Evolutionary conservation across 495 filamentous ascomycete genomes (phyloP), one percentile per base, ranked within the genome.

Genomic region (Aspergillus steynii): DNA sequence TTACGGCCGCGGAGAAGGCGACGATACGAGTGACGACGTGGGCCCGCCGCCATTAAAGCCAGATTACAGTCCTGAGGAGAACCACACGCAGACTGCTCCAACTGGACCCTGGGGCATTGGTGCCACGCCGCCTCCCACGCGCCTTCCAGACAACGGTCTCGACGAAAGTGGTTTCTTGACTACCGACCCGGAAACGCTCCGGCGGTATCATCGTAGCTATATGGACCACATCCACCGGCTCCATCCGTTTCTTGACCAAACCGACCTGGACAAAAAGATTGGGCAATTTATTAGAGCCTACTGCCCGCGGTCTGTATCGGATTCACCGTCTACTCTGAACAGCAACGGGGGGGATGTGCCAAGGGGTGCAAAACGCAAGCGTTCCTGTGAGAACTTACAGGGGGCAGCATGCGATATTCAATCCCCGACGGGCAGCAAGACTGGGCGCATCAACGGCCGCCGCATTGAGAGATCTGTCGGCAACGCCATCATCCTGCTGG

Each of bases 171-270:
- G 87, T 34, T 77, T 83, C 12, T 76, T 92, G 14, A 89, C 87
- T 54, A 82, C 96, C 54, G 83, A 88, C 58, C 67, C 78, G 25
- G 74, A 71, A 12, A 90, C 82, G 2, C 80, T 96, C 7, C 78
- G 78, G 59, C 80, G 76, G 47, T 88, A 92, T 47, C 82, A 88
- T 45, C 65, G 83, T 15, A 90, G 86, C 71, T 99, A 92, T 70
- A 75, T 92, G 67, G 71, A 86, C 4, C 83, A 96, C 68, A 88
- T 99, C 46, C 89, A 96, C 65, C 90, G 86, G 56, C 85, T 99
- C 70, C 95, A 98, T 71, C 95, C 95, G 12, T 93, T 98, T 68
- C 81, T 99, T 45, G 79, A 89, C 63, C 77, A 81, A 52, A 65
- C 67, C 5, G 74, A 75, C 15, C 67, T 90, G 15, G 67, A 70